Conservation (phyloP, 2,329 filamentous ascomycete genomes). For the Ceratocystis papillata region DNA sequence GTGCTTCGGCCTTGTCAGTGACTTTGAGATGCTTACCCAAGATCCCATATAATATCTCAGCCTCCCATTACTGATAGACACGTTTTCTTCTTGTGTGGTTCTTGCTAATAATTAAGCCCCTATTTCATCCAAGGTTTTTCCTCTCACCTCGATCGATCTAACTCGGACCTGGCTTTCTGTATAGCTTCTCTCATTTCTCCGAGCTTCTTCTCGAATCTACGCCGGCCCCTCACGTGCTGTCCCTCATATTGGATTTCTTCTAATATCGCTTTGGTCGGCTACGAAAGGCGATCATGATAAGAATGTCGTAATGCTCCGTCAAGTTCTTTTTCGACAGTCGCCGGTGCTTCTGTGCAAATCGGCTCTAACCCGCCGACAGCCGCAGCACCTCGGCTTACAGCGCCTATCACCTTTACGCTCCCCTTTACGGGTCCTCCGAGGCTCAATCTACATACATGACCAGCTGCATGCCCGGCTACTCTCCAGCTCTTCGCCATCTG, state of each 20-base stretch:
- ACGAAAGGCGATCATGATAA: background rate
- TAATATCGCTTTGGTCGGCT: background rate
- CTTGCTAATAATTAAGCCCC: background rate
- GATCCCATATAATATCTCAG: background rate
- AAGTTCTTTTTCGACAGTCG: constrained; percentile 19
- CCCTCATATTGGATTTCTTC: background rate
- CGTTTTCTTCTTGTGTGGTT: background rate
- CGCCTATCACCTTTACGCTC: constrained; percentile 15
- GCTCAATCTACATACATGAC: constrained; percentile 19
- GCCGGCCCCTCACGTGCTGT: background rate
- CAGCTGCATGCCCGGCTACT: constrained; percentile 20
- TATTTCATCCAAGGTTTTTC: background rate
- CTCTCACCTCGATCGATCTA: background rate
- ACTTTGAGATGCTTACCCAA: background rate
- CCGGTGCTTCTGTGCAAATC: constrained; percentile 13
- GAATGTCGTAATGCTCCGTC: constrained; percentile 20
- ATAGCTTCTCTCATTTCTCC: background rate
- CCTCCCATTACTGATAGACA: background rate
- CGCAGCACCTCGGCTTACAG: constrained; percentile 13
- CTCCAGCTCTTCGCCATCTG: constrained; percentile 1
- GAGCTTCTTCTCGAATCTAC: background rate
- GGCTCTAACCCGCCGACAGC: constrained; percentile 18
- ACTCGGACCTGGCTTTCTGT: constrained; percentile 24
- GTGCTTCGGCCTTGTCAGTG: background rate
- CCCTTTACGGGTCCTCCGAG: constrained; percentile 17